Conservation (phyloP, 2,329 filamentous ascomycete genomes). For the Ophiostoma perfectum region DNA sequence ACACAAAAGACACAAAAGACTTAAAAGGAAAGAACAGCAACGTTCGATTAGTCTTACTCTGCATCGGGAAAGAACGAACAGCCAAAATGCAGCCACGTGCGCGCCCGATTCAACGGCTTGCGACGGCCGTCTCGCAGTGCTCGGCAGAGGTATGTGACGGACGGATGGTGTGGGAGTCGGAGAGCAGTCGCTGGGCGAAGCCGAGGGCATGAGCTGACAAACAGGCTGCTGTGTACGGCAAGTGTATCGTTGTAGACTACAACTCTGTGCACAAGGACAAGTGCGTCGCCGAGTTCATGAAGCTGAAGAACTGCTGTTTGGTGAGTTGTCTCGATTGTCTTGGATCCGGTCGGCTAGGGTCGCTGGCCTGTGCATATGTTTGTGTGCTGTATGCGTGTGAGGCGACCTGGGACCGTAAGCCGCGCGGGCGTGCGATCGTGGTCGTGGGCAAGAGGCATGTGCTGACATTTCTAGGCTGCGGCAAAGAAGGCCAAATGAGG, state of each 20-base stretch:
- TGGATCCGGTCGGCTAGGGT: too few species aligned
- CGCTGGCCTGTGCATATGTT: neutral
- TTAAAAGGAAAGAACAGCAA: neutral
- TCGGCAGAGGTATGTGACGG: constrained; percentile 43
- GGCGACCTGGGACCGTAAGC: too few species aligned
- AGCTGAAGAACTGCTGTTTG: constrained; percentile 79
- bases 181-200: neutral
- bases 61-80: neutral
- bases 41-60: too few species aligned
- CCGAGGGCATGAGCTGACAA: constrained; percentile 5
- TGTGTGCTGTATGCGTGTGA: too few species aligned
- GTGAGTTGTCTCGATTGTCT: constrained; percentile 45
- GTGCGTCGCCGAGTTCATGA: constrained; percentile 79
- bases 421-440: too few species aligned
- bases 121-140: constrained; percentile 50
- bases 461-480: constrained; percentile 12
- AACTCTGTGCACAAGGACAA: constrained; percentile 87
- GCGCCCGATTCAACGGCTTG: constrained; percentile 52
- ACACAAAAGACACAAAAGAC: neutral
- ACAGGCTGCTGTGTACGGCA: constrained; percentile 79
- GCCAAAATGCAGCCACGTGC: constrained; percentile 35
- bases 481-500: constrained; percentile 9
- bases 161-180: neutral
- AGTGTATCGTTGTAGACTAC: constrained; percentile 86
- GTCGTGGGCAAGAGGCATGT: neutral